Base-by-base conservation (phyloP, 345 rosid species). In the Linum lewisii region DNA sequence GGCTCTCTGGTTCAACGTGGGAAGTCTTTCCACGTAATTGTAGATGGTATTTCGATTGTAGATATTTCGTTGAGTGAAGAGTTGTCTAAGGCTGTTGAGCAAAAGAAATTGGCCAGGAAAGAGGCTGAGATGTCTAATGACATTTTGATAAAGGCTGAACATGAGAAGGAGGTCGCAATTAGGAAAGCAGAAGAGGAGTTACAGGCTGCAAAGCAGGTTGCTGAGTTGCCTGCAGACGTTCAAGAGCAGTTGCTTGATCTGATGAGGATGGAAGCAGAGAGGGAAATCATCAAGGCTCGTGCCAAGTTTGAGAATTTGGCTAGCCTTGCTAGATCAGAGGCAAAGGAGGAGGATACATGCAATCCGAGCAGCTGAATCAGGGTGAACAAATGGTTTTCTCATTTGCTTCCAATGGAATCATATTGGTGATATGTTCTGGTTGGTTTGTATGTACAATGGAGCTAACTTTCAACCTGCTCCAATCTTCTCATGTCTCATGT, bases 111-210 rank as follows among this genome's bases (percentile, higher is more conserved):
- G 23, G 56, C 56, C 10, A 21, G 25, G 24, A 13, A n/a, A 9
- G 56, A 52, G 24, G 56, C 56, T 20, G 56, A 52, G 56, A 52
- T 13, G 56, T 52, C 56, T 11, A 52, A 52, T 19, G 13, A 20
- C 14, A 13, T 52, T 6, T 24, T 52, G 24, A 21, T 52, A 24
- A 52, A 21, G 56, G 56, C 56, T 52, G 56, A 52, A 21, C 56
- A 52, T 13, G 56, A 52, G 10, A 52, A 24, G 25, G 25, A 24
- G 25, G 56, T 11, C 4, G 56, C 56, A 2, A 21, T 52, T 52
- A 21, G 9, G 24, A 20, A 21, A 19, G 56, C 56, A 20, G 55
- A 52, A 52, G 55, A 23, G 22, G 55, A 52, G 19, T 20, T 21
- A 9, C 21, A 52, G 25, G 56, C 56, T 21, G 56, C 56, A 5